phyloP scores from a whole-genome alignment of 2,329 filamentous ascomycete genomes.

The Pseudogymnoascus sp. region DNA sequence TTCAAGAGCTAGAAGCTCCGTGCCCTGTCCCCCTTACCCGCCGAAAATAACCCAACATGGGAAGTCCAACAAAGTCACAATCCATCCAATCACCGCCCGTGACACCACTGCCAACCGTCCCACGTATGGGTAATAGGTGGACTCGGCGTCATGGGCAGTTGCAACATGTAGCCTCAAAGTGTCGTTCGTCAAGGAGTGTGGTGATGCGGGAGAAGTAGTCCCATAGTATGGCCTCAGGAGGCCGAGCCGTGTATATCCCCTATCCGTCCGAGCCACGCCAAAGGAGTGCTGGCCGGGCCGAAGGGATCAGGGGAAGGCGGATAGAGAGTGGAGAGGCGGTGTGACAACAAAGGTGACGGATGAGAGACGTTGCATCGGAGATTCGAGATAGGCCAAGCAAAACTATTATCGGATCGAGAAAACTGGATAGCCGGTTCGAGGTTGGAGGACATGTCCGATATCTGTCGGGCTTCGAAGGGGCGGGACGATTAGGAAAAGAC shows the following conservation, averaged over 20 bases:
- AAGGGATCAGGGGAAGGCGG: background rate
- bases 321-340: background rate
- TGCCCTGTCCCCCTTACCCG: background rate
- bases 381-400: background rate
- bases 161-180: background rate
- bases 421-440: background rate
- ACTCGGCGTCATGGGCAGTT: background rate
- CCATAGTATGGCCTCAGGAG: background rate
- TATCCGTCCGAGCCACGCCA: background rate
- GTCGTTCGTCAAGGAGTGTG: background rate
- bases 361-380: background rate
- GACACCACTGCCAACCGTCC: background rate
- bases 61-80: background rate
- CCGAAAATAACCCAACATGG: background rate
- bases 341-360: background rate
- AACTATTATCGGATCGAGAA: background rate
- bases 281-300: background rate
- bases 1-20: background rate
- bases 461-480: background rate
- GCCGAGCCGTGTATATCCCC: background rate
- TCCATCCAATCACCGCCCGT: background rate
- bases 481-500: background rate
- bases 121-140: background rate
- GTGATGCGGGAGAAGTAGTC: background rate
- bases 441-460: background rate